phyloP scores from a whole-genome alignment of 306 rosid species.

The Acacia crassicarpa region DNA sequence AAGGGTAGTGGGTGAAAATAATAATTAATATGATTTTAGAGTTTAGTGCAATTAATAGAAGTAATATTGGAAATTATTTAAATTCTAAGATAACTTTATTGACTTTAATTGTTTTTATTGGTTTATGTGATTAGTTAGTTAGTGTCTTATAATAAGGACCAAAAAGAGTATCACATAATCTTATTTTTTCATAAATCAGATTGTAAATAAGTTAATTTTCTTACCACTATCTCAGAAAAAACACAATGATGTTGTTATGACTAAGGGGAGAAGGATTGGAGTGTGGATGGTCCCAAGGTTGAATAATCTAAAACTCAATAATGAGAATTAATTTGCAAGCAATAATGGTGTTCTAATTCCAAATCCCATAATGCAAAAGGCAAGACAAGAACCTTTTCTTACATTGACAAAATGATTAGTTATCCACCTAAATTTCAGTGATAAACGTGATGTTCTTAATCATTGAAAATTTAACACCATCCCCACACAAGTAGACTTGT shows the following conservation, averaged over 20 bases:
- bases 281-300: not conserved
- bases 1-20: too few relatives aligned
- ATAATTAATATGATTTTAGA: too few relatives aligned
- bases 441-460: not conserved
- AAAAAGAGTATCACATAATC: too few relatives aligned
- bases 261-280: not conserved
- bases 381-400: not conserved
- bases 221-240: too few relatives aligned
- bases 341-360: not conserved
- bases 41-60: too few relatives aligned
- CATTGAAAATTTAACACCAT: not conserved
- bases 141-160: too few relatives aligned
- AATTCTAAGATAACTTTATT: too few relatives aligned
- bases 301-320: not conserved
- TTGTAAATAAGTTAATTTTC: too few relatives aligned
- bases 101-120: too few relatives aligned
- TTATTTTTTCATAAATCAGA: too few relatives aligned
- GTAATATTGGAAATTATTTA: too few relatives aligned
- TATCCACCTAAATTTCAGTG: conserved; percentile 22
- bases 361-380: not conserved
- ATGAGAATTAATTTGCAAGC: conserved; percentile 5
- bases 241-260: not conserved
- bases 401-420: not conserved
- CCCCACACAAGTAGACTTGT: not conserved
- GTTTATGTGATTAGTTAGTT: too few relatives aligned